A percentile compares a stretch with the other conserved stretches of the same genome.
Evolutionary conservation across 192 early-diverging fungal genomes (phyloP).

Genomic region (Backusella luteola): DNA sequence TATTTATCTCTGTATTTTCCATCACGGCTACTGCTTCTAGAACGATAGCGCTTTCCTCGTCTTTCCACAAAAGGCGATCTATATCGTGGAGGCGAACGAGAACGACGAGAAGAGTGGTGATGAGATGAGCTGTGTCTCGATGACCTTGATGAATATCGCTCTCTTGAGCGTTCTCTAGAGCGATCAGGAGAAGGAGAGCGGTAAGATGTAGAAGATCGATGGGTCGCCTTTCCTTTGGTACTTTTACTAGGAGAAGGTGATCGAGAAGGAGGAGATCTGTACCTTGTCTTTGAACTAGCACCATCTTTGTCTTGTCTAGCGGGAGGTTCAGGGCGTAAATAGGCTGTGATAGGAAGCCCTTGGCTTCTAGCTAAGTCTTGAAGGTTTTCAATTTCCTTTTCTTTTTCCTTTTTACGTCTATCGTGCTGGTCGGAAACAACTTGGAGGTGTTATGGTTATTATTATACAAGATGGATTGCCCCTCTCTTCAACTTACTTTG

Average conservation of each 20-base stretch:
- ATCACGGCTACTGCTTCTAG: neutral
- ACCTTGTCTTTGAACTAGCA: neutral
- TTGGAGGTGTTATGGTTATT: neutral
- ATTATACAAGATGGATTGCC: no score
- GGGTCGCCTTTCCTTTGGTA: neutral
- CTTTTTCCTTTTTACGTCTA: conserved; percentile 35
- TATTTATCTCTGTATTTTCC: neutral
- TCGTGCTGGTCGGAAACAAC: conserved; percentile 36
- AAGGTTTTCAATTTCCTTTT: conserved; percentile 30
- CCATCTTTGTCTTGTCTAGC: neutral
- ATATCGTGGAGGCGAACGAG: conserved; percentile 1
- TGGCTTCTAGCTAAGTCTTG: conserved; percentile 15
- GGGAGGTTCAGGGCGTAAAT: neutral
- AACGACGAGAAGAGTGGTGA: neutral
- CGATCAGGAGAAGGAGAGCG: neutral
- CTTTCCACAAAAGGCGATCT: neutral
- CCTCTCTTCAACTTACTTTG: conserved; percentile 28
- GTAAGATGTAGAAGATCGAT: neutral
- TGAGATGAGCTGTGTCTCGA: neutral
- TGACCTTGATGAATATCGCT: neutral
- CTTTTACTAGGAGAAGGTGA: conserved; percentile 8
- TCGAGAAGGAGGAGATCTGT: conserved; percentile 19
- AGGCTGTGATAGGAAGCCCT: neutral
- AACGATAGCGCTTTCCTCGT: neutral
- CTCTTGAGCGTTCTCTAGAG: neutral